Evolutionary conservation across 2,329 filamentous ascomycete genomes (phyloP), one percentile per base, ranked within the genome.

Genomic region (Diaporthe helianthi): DNA sequence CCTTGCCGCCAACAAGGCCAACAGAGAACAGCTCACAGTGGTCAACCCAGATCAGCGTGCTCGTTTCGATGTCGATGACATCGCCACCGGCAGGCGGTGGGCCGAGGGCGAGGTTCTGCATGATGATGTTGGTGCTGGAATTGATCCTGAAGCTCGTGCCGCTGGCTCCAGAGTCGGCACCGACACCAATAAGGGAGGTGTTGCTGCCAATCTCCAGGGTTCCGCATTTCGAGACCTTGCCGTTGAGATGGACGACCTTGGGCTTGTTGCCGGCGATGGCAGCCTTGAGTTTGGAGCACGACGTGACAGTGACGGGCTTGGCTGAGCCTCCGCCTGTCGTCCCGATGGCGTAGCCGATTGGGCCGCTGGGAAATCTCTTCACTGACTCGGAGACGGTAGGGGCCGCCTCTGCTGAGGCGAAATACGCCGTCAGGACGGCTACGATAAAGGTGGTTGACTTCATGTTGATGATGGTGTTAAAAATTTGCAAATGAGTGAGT

Each of bases 11-110:
- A 71, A 83, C 78, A 26, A 71, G 72, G 76, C 87, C 82, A 22
- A 82, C 83, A 13, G 58, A 63, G 8, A 81, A 85, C n/a, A 87
- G 78, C 70, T 88, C 85, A 73, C 82, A 79, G 76, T 87, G 85
- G 76, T 87, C 85, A 63, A 87, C 78, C 85, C 85, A 87, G 72
- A 81, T 76, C 58, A 84, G 83, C 46, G 75, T 81, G 29, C 78
- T 76, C 6, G 69, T 67, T 73, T 84, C 58, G 33, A 69, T 33
- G 12, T 51, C 79, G 65, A 85, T 76, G 60, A 81, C 80, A 72
- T 85, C 84, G 36, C 80, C 83, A 53, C 78, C 76, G 6, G 74
- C 58, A 71, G n/a, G 78, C 22, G 26, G 69, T 76, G 29, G 83
- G 79, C 46, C 71, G 33, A 72, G 81, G 80, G 69, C 80, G 22